phyloP scores from a whole-genome alignment of 2,329 filamentous ascomycete species.

The Talaromyces sp. region DNA sequence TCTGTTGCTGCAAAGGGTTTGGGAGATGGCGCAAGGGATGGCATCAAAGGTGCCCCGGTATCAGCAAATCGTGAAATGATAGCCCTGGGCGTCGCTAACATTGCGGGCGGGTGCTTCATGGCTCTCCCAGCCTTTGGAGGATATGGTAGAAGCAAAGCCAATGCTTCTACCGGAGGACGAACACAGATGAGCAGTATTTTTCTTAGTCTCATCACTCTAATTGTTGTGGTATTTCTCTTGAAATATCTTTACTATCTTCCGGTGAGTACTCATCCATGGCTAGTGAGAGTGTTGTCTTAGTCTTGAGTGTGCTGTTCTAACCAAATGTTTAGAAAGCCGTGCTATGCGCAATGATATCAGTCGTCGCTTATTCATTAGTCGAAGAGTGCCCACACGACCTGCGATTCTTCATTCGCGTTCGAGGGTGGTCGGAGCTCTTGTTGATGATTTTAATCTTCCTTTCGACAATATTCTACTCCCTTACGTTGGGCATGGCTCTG shows the following conservation, averaged over 20 bases:
- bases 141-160: slow-evolving; percentile 93
- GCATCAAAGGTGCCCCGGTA: slow-evolving; percentile 71
- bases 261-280: slow-evolving; percentile 48
- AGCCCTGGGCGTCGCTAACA: slow-evolving; percentile 81
- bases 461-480: slow-evolving; percentile 89
- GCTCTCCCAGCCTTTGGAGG: slow-evolving; percentile 90
- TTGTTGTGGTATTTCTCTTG: slow-evolving; percentile 74
- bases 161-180: slow-evolving; percentile 81
- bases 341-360: slow-evolving; percentile 86
- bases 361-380: slow-evolving; percentile 88
- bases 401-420: slow-evolving; percentile 77
- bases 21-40: slow-evolving; percentile 55
- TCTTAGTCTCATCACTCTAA: slow-evolving; percentile 71
- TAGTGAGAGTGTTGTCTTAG: neutral
- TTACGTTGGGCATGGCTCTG: slow-evolving; percentile 87
- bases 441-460: slow-evolving; percentile 89
- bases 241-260: slow-evolving; percentile 94
- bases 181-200: slow-evolving; percentile 93
- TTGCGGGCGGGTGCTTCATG: slow-evolving; percentile 89
- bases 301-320: neutral
- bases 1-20: slow-evolving; percentile 93
- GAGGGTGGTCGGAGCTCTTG: slow-evolving; percentile 76
- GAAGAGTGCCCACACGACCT: slow-evolving; percentile 95
- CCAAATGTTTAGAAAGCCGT: slow-evolving; percentile 67
- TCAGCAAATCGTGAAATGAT: slow-evolving; percentile 92